Percentiles rank a stretch among this genome's conserved stretches.
These are phyloP conservation scores for Sordariomycetes sp. DNA, from an alignment of 2,329 filamentous ascomycete species.

Conservation along the genomic window DNA sequence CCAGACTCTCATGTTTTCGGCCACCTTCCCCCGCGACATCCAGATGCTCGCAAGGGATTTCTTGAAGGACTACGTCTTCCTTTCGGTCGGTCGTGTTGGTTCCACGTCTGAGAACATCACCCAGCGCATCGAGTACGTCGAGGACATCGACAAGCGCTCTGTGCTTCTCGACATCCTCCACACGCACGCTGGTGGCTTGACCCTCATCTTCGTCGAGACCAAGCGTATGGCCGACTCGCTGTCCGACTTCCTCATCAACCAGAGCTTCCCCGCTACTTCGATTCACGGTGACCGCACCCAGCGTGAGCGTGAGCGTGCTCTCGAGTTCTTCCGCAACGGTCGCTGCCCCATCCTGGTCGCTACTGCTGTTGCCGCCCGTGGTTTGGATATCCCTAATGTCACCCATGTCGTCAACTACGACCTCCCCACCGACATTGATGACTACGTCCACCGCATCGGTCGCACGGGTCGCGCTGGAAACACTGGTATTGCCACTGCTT, in stretches of 20 bases:
- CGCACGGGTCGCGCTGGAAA: conserved; percentile 99
- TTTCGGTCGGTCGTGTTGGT: conserved; percentile 96
- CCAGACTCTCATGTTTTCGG: conserved; percentile 99
- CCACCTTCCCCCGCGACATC: conserved; percentile 97
- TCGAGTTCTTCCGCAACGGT: conserved; percentile 95
- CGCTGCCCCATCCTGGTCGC: conserved; percentile 95
- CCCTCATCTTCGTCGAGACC: conserved; percentile 97
- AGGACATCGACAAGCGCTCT: conserved; percentile 95
- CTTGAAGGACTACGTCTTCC: conserved; percentile 98
- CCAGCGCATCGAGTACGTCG: conserved; percentile 96
- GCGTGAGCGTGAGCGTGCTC: conserved; percentile 93
- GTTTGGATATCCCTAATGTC: conserved; percentile 92
- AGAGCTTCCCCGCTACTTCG: conserved; percentile 94
- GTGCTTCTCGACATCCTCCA: conserved; percentile 95
- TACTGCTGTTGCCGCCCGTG: conserved; percentile 86
- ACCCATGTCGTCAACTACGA: conserved; percentile 99
- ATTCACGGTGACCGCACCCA: conserved; percentile 98
- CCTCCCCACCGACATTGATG: conserved; percentile 95
- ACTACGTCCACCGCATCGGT: conserved; percentile 98
- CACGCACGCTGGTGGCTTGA: conserved; percentile 81
- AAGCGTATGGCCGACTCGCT: conserved; percentile 99
- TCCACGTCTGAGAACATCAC: conserved; percentile 99
- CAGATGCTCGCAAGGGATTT: conserved; percentile 99
- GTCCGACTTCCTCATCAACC: conserved; percentile 97
- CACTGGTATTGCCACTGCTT: conserved; percentile 94